Evolutionary conservation across 2,329 filamentous ascomycete species (phyloP).

Genomic region (Stachybotrys elegans): DNA sequence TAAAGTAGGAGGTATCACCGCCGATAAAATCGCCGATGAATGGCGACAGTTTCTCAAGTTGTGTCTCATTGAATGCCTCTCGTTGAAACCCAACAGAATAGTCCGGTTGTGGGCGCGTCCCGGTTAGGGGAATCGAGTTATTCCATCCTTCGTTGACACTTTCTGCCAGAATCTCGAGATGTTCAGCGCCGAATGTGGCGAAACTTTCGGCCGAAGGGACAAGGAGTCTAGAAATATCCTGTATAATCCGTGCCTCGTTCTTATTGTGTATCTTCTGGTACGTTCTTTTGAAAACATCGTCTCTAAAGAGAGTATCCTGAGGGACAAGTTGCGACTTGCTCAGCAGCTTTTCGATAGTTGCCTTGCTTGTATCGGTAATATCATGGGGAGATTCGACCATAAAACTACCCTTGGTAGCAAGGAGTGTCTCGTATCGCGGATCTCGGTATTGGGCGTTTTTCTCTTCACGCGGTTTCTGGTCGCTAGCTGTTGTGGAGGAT

Average conservation of each 20-base stretch:
- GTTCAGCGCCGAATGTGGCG: constrained; percentile 17
- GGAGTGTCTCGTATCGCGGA: not conserved
- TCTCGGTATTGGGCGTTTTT: not conserved
- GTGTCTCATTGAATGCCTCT: constrained; percentile 33
- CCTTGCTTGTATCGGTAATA: constrained; percentile 22
- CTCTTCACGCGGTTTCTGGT: constrained; percentile 3
- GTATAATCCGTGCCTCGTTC: constrained; percentile 31
- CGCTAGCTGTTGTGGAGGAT: constrained; percentile 5
- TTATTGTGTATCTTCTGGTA: constrained; percentile 24
- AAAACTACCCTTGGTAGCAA: constrained; percentile 18
- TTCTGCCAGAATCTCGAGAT: constrained; percentile 15
- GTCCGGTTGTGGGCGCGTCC: constrained; percentile 33
- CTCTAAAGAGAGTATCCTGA: constrained; percentile 27
- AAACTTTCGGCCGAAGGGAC: constrained; percentile 32
- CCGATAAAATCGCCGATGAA: constrained; percentile 24
- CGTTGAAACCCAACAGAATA: constrained; percentile 33
- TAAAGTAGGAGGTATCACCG: constrained; percentile 32
- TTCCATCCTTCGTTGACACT: constrained; percentile 35
- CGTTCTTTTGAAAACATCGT: constrained; percentile 29
- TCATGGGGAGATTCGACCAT: constrained; percentile 28
- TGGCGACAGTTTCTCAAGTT: constrained; percentile 31
- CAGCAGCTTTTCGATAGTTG: not conserved
- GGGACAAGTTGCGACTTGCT: constrained; percentile 12
- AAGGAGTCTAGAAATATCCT: constrained; percentile 28
- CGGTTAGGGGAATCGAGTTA: constrained; percentile 28